Conservation (phyloP, 2,329 filamentous ascomycete genomes). For the Ophiosphaerella herpotricha region DNA sequence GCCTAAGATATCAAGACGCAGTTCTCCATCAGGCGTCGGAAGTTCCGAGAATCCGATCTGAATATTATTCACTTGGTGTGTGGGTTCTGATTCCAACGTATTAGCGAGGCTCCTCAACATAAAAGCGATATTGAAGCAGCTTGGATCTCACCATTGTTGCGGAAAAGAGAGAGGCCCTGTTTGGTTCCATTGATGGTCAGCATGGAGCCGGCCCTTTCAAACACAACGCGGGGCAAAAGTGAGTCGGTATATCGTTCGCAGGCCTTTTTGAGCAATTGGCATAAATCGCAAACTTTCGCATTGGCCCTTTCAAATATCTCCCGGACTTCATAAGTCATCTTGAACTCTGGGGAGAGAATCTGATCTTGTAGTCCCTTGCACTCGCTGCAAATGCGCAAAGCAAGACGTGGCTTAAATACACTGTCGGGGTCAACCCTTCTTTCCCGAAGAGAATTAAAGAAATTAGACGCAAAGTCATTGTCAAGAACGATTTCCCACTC, state of each 20-base stretch:
- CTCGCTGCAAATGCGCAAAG: no score
- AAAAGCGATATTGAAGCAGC: no score
- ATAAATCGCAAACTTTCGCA: neutral
- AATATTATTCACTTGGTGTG: neutral
- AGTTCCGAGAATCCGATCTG: slow-evolving; percentile 12
- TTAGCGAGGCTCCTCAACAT: neutral
- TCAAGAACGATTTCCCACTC: no score
- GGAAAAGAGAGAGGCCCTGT: slow-evolving; percentile 4
- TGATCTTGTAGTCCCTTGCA: no score
- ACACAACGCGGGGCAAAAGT: no score
- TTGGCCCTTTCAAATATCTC: neutral
- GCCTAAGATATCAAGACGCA: slow-evolving; percentile 10
- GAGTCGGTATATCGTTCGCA: no score
- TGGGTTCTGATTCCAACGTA: neutral
- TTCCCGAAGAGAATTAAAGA: no score
- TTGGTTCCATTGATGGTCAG: neutral
- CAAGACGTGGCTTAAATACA: no score
- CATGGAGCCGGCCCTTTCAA: neutral
- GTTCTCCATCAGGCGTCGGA: slow-evolving; percentile 6
- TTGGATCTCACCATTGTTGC: neutral
- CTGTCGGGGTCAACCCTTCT: no score
- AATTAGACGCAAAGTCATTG: no score
- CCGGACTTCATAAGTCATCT: neutral
- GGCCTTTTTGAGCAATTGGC: neutral
- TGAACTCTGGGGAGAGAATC: no score